Evolutionary conservation across 2,329 filamentous ascomycete species (phyloP).

Genomic region (Elsinoe necatrix): DNA sequence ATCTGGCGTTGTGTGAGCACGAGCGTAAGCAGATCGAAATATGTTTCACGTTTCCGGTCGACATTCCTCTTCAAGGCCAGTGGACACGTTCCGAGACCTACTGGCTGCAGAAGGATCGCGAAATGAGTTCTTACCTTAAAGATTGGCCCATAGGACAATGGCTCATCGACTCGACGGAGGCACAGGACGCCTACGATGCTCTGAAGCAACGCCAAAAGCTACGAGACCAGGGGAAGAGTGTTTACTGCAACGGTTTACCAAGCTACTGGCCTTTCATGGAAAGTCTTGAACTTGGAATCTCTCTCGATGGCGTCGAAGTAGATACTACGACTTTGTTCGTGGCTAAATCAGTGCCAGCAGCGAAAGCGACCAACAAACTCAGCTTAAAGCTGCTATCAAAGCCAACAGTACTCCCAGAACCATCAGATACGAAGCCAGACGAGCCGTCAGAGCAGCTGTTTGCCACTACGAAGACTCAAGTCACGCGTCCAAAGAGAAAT

Average conservation of each 20-base stretch:
- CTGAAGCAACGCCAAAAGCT: background rate
- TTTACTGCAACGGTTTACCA: conserved; percentile 8
- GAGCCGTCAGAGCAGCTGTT: background rate
- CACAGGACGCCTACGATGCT: background rate
- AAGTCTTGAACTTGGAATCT: background rate
- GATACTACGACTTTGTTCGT: background rate
- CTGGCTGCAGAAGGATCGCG: conserved; percentile 12
- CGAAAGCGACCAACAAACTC: background rate
- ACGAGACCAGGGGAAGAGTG: conserved; percentile 10
- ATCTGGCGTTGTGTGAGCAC: background rate
- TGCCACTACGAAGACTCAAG: too few species aligned
- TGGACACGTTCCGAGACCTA: conserved; percentile 7
- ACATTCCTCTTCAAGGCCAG: background rate
- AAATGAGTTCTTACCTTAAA: conserved; percentile 13
- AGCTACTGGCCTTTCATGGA: background rate
- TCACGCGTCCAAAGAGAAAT: background rate
- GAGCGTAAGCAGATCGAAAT: conserved; percentile 11
- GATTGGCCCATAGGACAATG: conserved; percentile 1
- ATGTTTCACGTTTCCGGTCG: conserved; percentile 13
- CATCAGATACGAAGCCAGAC: background rate
- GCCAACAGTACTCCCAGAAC: background rate
- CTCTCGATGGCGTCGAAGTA: background rate
- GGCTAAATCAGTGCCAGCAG: background rate
- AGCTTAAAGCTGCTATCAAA: background rate
- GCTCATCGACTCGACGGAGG: conserved; percentile 2